Evolutionary conservation across 768 basidiomycete species (phyloP), one percentile per base, ranked within the genome.

Genomic region (Lanmaoa pseudosensibilis): DNA sequence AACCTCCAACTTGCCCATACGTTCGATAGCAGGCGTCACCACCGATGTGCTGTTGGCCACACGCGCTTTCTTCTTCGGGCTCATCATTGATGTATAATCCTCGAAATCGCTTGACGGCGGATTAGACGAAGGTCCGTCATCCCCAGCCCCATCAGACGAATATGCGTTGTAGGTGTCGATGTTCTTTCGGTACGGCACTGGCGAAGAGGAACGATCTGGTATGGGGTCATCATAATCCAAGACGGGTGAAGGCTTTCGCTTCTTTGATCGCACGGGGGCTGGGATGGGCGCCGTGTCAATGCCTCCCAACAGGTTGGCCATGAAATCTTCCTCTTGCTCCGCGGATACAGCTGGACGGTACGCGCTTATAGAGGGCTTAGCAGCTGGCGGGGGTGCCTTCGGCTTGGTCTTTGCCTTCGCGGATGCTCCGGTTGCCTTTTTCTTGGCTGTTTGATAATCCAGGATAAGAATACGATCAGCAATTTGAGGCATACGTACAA

Each of bases 261-360:
- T 92, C 52, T 82, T 83, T n/a, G 74, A 59, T 27, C 66, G 74
- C 27, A 54, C 54, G 3, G 71, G 71, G 4, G 74, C 61, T 12
- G 80, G 68, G 27, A 72, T 65, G 12, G 82, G 73, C 11, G 74
- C 66, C 5, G 74, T 72, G 57, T 92, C 91, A 70, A 96, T 82
- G 21, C 76, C 81, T 10, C 86, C 88, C 11, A 99, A 75, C 1
- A 99, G 73, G 37, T 81, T 82, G 0, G 84, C 83, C 92, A 99
- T 90, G 61, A 99, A 93, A 62, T 96, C 93, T 38, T 83, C 78
- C 69, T 98, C 97, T 63, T 94, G 84, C 50, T 86, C 88, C 13
- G 79, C 86, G 9, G 90, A 87, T 13, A 87, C 82, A 0, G 78
- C 78, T 1, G 90, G 87, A 32, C 92, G 82, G 69, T 98, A 98